Evolutionary conservation across 31 red algal genomes (phyloP).

Genomic region (Odonthalia washingtoniensis): DNA sequence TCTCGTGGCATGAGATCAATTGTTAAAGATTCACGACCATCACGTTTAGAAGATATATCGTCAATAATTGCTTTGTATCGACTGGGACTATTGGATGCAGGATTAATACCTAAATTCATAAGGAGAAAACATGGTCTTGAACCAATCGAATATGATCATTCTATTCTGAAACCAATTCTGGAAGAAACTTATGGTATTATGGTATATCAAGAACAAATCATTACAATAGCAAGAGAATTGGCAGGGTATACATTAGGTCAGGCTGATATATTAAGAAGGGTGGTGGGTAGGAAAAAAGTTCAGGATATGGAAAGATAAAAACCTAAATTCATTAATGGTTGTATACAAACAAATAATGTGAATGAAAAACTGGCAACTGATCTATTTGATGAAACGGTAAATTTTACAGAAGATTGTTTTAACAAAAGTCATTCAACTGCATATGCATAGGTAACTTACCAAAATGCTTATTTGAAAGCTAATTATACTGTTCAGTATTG

Average conservation of each 20-base stretch:
- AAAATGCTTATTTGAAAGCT: too few species aligned
- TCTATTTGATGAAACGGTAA: too few species aligned
- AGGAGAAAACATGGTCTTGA: conserved; percentile 81
- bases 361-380: too few species aligned
- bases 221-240: conserved; percentile 76
- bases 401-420: too few species aligned
- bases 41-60: conserved; percentile 87
- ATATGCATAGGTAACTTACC: too few species aligned
- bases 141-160: too few species aligned
- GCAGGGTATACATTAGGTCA: conserved; percentile 83
- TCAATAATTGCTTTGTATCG: conserved; percentile 93
- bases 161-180: conserved; percentile 85
- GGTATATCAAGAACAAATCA: conserved; percentile 97
- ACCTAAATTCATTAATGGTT: too few species aligned
- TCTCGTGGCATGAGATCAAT: conserved; percentile 89
- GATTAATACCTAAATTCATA: conserved; percentile 90
- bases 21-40: conserved; percentile 86
- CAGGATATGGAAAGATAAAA: conserved; percentile 89
- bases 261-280: conserved; percentile 88
- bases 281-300: conserved; percentile 73
- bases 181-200: conserved; percentile 88
- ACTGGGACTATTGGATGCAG: conserved; percentile 94
- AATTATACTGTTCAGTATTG: too few species aligned
- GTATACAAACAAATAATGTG: too few species aligned
- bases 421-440: too few species aligned